Conservation (phyloP, 768 basidiomycete genomes). For the Boletus subparvulus region DNA sequence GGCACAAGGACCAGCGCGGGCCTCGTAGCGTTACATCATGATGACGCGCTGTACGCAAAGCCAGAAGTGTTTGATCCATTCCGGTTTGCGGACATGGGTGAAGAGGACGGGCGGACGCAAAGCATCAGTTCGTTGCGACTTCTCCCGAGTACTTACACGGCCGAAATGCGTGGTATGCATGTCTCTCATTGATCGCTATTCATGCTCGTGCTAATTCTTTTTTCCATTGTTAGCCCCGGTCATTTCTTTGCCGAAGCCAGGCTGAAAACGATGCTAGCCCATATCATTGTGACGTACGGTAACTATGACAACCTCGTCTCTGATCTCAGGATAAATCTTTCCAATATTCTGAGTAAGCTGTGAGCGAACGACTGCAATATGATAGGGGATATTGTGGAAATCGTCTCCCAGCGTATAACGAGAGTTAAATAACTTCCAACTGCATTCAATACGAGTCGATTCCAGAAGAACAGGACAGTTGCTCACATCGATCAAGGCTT, state of each 20-base stretch:
- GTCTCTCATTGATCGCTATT: conserved; percentile 1
- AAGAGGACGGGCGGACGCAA: conserved; percentile 30
- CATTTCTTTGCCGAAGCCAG: conserved; percentile 43
- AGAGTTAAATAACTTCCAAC: too few relatives aligned
- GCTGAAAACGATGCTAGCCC: conserved; percentile 47
- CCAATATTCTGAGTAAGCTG: too few relatives aligned
- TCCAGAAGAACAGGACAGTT: too few relatives aligned
- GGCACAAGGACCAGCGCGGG: too few relatives aligned
- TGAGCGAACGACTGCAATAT: conserved; percentile 17
- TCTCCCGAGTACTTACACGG: conserved; percentile 29
- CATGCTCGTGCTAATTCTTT: not conserved
- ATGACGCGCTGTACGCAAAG: conserved; percentile 35
- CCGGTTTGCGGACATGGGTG: conserved; percentile 42
- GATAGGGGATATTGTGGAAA: too few relatives aligned
- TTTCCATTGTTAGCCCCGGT: not conserved
- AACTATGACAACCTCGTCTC: too few relatives aligned
- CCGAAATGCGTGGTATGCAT: conserved; percentile 21
- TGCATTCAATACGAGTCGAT: too few relatives aligned
- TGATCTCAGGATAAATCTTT: too few relatives aligned
- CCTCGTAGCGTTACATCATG: too few relatives aligned
- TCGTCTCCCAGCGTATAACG: too few relatives aligned
- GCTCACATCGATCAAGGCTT: too few relatives aligned
- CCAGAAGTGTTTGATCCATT: conserved; percentile 44
- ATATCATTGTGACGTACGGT: conserved; percentile 34
- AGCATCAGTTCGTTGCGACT: conserved; percentile 37